Conservation (phyloP, 495 filamentous ascomycete genomes). For the Rhizodiscina lignyota region DNA sequence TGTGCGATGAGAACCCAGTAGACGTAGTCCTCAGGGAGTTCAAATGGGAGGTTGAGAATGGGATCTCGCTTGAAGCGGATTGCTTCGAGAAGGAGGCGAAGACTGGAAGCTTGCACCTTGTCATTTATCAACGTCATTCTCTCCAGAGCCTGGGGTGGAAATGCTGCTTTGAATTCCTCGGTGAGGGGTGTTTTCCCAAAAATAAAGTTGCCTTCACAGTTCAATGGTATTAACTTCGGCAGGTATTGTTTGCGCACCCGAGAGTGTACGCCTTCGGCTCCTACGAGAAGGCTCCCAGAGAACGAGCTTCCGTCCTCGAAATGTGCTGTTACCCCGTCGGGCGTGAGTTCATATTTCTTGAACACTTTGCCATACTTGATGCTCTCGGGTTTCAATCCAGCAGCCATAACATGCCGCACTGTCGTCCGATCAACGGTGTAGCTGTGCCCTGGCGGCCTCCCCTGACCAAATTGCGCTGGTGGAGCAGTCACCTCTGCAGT, state of each 20-base stretch:
- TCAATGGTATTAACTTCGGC: slow-evolving; percentile 13
- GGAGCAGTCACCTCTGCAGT: not conserved
- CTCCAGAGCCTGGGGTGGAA: slow-evolving; percentile 5
- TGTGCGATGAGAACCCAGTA: slow-evolving; percentile 18
- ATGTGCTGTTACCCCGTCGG: slow-evolving; percentile 23
- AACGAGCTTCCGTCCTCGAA: slow-evolving; percentile 35
- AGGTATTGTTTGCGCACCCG: slow-evolving; percentile 22
- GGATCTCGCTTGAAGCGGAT: slow-evolving; percentile 10
- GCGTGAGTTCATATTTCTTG: slow-evolving; percentile 14
- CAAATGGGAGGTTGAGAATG: slow-evolving; percentile 1
- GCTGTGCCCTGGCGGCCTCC: slow-evolving; percentile 1
- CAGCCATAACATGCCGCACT: slow-evolving; percentile 8
- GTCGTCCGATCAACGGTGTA: slow-evolving; percentile 12
- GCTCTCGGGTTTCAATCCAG: slow-evolving; percentile 10
- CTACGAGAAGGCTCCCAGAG: slow-evolving; percentile 34
- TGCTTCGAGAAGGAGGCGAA: slow-evolving; percentile 11
- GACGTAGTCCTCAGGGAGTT: slow-evolving; percentile 15
- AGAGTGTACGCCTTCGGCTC: slow-evolving; percentile 38
- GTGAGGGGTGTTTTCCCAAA: slow-evolving; percentile 18
- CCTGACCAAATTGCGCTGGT: too few relatives aligned
- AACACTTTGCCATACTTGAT: slow-evolving; percentile 12
- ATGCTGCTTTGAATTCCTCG: slow-evolving; percentile 10
- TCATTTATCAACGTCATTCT: slow-evolving; percentile 16
- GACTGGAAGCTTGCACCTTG: slow-evolving; percentile 2
- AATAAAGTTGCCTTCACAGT: slow-evolving; percentile 12